These are phyloP conservation scores for Colletotrichum coccodes DNA, from an alignment of 2,329 filamentous ascomycete genomes.

Conservation along the genomic window DNA sequence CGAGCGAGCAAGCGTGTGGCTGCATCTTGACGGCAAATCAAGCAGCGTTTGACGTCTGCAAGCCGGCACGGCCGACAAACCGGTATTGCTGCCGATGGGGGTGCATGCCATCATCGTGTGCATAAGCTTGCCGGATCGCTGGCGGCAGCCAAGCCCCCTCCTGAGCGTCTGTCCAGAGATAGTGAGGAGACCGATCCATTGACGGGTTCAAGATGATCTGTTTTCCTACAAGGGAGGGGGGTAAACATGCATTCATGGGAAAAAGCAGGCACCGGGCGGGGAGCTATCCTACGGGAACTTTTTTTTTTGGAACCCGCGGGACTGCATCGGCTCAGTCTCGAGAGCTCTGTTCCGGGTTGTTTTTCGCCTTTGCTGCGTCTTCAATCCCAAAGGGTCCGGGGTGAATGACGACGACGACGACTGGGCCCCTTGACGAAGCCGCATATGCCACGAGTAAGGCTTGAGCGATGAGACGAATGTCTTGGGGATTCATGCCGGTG, in stretches of 20 bases:
- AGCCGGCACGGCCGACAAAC: not conserved
- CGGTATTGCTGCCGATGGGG: not conserved
- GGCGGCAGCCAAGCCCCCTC: not conserved
- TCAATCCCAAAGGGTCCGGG: conserved; percentile 19
- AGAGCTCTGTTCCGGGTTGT: conserved; percentile 1
- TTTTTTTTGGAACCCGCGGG: conserved; percentile 3
- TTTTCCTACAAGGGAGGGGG: conserved; percentile 4
- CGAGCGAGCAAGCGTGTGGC: not conserved
- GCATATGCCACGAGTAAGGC: not conserved
- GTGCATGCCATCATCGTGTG: conserved; percentile 14
- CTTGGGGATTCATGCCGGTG: not conserved
- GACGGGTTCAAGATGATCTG: not conserved
- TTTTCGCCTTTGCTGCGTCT: conserved; percentile 11
- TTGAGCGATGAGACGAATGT: not conserved
- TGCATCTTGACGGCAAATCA: conserved; percentile 6
- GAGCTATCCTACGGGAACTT: not conserved
- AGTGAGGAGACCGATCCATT: not conserved
- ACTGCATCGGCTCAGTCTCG: not conserved
- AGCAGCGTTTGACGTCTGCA: conserved; percentile 19
- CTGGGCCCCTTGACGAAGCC: not conserved
- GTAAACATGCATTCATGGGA: not conserved
- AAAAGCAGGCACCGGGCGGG: conserved; percentile 10
- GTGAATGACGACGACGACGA: not conserved
- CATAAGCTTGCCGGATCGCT: conserved; percentile 26
- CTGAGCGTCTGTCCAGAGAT: not conserved